These are phyloP conservation scores for Phialophora tarda DNA, from an alignment of 2,329 filamentous ascomycete species.

Conservation along the genomic window DNA sequence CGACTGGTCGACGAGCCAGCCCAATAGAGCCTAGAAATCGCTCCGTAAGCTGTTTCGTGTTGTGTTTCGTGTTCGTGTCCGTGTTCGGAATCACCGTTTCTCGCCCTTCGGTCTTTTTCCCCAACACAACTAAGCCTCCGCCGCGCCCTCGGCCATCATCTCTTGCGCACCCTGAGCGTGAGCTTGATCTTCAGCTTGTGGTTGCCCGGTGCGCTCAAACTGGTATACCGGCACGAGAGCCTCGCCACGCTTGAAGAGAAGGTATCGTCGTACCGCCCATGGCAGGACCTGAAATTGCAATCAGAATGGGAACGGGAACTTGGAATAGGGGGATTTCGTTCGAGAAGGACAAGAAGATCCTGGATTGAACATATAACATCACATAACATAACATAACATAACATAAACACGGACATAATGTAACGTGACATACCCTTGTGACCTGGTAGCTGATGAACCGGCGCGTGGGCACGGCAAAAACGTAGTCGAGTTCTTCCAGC, in stretches of 20 bases:
- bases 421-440: neutral
- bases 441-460: conserved; percentile 13
- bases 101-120: too few relatives aligned
- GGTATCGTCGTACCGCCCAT: neutral
- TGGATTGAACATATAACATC: too few relatives aligned
- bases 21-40: neutral
- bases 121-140: neutral
- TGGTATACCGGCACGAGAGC: neutral
- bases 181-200: neutral
- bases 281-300: neutral
- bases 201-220: neutral
- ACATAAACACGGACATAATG: too few relatives aligned
- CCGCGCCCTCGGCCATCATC: neutral
- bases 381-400: neutral
- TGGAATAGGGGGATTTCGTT: too few relatives aligned
- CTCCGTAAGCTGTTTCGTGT: neutral
- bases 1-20: neutral
- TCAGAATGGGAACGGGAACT: neutral
- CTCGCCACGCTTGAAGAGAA: neutral
- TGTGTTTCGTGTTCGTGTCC: too few relatives aligned
- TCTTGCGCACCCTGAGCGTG: neutral
- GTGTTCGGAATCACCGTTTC: neutral
- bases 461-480: conserved; percentile 43
- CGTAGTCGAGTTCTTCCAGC: conserved; percentile 61
- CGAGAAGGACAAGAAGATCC: too few relatives aligned